Conservation (phyloP, 2,329 filamentous ascomycete species). For the Cercospora janseana region DNA sequence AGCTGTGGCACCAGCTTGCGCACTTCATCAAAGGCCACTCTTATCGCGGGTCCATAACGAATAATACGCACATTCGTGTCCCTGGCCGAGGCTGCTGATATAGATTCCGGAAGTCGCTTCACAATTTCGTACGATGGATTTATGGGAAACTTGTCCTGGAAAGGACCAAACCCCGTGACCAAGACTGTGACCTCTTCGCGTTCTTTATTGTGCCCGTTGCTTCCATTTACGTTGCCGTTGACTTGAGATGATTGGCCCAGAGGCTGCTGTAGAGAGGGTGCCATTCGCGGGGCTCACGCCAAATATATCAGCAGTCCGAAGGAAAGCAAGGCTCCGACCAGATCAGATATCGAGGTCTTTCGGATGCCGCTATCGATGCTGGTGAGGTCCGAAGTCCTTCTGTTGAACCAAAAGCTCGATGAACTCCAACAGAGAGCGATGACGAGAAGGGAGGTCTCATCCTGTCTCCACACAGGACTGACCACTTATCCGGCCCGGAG, state of each 20-base stretch:
- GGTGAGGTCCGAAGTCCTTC: no score
- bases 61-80: slow-evolving; percentile 58
- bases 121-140: slow-evolving; percentile 84
- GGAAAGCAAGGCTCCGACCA: background rate
- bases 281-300: slow-evolving; percentile 9
- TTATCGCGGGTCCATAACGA: slow-evolving; percentile 64
- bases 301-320: background rate
- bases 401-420: no score
- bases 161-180: slow-evolving; percentile 56
- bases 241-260: slow-evolving; percentile 1
- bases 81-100: slow-evolving; percentile 46
- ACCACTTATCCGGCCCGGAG: slow-evolving; percentile 6
- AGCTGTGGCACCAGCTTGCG: slow-evolving; percentile 63
- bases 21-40: slow-evolving; percentile 68
- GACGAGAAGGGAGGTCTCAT: background rate
- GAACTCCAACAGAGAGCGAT: slow-evolving; percentile 1
- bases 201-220: slow-evolving; percentile 3
- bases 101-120: slow-evolving; percentile 61
- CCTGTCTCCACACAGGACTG: background rate
- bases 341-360: no score
- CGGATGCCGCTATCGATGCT: no score
- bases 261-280: slow-evolving; percentile 19
- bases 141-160: slow-evolving; percentile 64
- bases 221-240: background rate
- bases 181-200: slow-evolving; percentile 40